These are phyloP conservation scores for Veloboletus limbatus DNA, from an alignment of 1,284 basidiomycete genomes.

Conservation along the genomic window DNA sequence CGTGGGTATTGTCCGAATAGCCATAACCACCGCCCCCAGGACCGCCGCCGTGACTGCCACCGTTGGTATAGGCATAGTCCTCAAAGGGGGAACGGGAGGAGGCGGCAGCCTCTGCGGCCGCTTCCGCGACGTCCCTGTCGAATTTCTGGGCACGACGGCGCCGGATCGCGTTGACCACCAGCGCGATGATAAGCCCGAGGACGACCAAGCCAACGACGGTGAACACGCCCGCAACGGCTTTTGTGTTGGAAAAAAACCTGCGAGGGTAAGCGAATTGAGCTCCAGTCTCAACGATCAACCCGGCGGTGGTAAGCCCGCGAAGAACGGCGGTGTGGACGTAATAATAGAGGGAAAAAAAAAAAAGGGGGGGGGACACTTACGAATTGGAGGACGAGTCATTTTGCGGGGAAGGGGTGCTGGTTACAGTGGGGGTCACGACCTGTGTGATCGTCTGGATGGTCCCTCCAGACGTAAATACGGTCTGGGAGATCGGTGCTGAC, in stretches of 20 bases:
- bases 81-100: conserved; percentile 50
- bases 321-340: too few species aligned
- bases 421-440: conserved; percentile 1
- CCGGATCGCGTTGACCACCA: conserved; percentile 53
- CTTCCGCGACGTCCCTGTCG: conserved; percentile 67
- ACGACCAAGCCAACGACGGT: conserved; percentile 62
- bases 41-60: too few species aligned
- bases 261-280: conserved; percentile 8
- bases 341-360: too few species aligned
- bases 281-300: background rate
- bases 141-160: conserved; percentile 61
- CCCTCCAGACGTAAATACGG: conserved; percentile 15
- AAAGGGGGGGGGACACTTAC: too few species aligned
- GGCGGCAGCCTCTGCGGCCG: conserved; percentile 52
- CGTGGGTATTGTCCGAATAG: conserved; percentile 62
- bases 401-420: background rate
- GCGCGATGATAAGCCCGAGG: conserved; percentile 47
- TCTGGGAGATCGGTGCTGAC: background rate
- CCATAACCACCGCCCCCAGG: conserved; percentile 34
- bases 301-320: too few species aligned
- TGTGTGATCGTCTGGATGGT: conserved; percentile 9
- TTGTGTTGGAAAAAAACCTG: conserved; percentile 71
- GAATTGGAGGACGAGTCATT: conserved; percentile 17
- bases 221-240: conserved; percentile 69
- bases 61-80: conserved; percentile 33